phyloP scores from a whole-genome alignment of 768 basidiomycete genomes.

The Daedaleopsis sinensis region DNA sequence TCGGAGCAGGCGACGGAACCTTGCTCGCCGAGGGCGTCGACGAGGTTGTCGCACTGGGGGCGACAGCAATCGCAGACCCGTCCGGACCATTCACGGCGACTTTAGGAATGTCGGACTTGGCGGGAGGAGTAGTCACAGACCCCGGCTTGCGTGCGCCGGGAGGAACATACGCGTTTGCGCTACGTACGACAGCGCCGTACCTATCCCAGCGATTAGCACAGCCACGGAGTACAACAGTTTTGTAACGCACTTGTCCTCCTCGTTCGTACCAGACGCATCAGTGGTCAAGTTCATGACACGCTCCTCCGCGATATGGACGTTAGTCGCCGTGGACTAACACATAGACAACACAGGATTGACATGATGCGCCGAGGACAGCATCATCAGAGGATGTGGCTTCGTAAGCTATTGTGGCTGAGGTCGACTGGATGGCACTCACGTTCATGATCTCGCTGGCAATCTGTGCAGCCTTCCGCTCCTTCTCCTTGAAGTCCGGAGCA shows the following conservation, averaged over 20 bases:
- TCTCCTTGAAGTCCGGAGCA: conserved; percentile 85
- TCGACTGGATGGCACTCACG: conserved; percentile 46
- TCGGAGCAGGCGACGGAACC: conserved; percentile 40
- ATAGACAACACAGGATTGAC: not conserved
- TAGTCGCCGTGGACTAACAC: conserved; percentile 60
- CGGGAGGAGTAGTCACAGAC: conserved; percentile 34
- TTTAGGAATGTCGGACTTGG: conserved; percentile 62
- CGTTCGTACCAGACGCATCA: conserved; percentile 79
- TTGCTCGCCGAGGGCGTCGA: conserved; percentile 60
- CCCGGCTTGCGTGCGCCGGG: conserved; percentile 75
- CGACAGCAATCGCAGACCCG: conserved; percentile 51
- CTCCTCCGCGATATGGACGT: conserved; percentile 91
- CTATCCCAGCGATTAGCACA: conserved; percentile 45
- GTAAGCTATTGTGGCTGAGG: not conserved
- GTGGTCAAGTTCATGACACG: conserved; percentile 57
- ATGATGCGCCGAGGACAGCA: not conserved
- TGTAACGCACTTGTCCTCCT: conserved; percentile 86
- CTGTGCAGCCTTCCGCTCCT: conserved; percentile 83
- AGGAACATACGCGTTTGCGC: conserved; percentile 90
- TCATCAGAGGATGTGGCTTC: conserved; percentile 1
- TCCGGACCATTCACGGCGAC: conserved; percentile 82
- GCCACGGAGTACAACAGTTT: conserved; percentile 20
- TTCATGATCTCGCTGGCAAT: conserved; percentile 91
- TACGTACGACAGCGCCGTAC: conserved; percentile 90
- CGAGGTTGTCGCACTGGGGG: conserved; percentile 57